Percentiles rank a stretch among this genome's conserved stretches.
Conservation (phyloP, 305 asterid genomes). For the Fraxinus baroniana region DNA sequence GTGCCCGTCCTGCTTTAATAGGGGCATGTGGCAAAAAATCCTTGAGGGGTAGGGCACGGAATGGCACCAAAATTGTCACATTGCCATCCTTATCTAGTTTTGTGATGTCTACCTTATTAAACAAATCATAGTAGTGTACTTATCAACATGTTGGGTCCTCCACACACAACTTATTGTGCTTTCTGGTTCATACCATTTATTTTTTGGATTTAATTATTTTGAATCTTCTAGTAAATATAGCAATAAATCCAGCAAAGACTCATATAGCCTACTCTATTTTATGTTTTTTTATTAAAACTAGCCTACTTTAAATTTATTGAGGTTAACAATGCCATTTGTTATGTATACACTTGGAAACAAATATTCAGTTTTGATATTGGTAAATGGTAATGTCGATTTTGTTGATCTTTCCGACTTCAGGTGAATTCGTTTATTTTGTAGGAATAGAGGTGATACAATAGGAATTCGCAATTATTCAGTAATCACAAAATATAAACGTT, state of each 20-base stretch:
- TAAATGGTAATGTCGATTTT: neutral
- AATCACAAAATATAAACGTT: neutral
- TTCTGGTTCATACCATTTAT: neutral
- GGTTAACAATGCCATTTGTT: neutral
- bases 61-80: neutral
- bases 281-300: neutral
- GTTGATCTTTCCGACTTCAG: neutral
- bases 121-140: neutral
- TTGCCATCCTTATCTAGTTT: neutral
- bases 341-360: neutral
- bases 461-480: neutral
- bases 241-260: neutral
- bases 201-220: too few relatives aligned
- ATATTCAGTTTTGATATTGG: neutral
- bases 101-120: neutral
- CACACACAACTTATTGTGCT: neutral
- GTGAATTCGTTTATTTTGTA: neutral
- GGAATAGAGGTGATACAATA: neutral
- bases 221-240: neutral
- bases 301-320: neutral
- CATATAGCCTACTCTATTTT: neutral
- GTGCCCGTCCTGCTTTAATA: neutral
- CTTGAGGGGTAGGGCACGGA: neutral
- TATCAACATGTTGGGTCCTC: neutral
- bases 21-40: neutral